Evolutionary conservation across 345 rosid species (phyloP).

Genomic region (Rhodamnia rubescens): DNA sequence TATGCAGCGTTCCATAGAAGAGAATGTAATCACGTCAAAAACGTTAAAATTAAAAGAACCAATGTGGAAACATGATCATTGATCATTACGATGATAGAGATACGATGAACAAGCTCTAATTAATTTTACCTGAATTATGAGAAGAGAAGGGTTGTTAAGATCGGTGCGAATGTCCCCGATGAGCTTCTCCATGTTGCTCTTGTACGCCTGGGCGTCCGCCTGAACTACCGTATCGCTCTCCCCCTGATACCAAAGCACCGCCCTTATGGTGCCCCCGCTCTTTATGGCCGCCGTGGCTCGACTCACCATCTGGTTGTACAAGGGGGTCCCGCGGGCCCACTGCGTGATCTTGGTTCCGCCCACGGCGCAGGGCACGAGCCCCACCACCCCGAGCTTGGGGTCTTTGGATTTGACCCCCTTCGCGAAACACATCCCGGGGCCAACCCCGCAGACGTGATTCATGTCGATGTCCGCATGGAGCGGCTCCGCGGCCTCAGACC

Average conservation of each 20-base stretch:
- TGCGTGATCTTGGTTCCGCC: conserved; percentile 30
- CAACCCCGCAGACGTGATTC: conserved; percentile 22
- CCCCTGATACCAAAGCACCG: conserved; percentile 38
- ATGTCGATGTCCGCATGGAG: conserved; percentile 33
- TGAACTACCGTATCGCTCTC: conserved; percentile 26
- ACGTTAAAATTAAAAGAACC: neutral
- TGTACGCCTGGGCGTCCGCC: conserved; percentile 21
- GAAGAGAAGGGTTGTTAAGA: conserved; percentile 24
- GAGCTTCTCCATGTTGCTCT: conserved; percentile 22
- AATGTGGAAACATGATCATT: neutral
- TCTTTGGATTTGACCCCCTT: conserved; percentile 4
- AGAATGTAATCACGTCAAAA: neutral
- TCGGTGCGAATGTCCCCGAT: conserved; percentile 22
- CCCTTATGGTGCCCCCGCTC: conserved; percentile 21
- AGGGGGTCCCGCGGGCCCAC: conserved; percentile 20
- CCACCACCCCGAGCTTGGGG: conserved; percentile 7
- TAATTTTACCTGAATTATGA: conserved; percentile 14
- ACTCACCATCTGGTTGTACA: conserved; percentile 27
- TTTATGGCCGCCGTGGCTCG: conserved; percentile 18
- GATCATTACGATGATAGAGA: neutral
- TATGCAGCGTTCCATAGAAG: neutral
- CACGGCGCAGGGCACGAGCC: conserved; percentile 40
- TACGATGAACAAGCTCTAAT: neutral
- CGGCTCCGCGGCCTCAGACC: conserved; percentile 24
- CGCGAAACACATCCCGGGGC: conserved; percentile 41